A percentile compares a stretch with the other conserved stretches of the same genome.
These are phyloP conservation scores for Mangifera indica DNA, from an alignment of 345 rosid species.

Conservation along the genomic window DNA sequence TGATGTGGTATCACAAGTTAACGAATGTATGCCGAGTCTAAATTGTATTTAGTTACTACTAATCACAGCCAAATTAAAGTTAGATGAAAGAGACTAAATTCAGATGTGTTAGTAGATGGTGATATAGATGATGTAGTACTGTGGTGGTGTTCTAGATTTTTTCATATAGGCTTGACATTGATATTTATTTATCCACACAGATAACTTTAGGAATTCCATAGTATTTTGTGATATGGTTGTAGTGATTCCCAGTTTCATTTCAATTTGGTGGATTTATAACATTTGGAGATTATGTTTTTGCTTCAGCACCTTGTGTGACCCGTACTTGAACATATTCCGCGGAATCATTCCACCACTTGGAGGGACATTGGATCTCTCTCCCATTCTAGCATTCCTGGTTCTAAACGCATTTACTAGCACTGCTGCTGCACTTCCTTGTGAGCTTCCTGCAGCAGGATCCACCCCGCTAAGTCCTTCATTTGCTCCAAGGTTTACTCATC, in stretches of 20 bases:
- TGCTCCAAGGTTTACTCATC: constrained; percentile 19
- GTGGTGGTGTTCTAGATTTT: no score
- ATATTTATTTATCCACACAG: no score
- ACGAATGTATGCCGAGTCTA: no score
- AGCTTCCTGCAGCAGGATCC: constrained; percentile 49
- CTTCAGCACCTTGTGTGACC: constrained; percentile 83
- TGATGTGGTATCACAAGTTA: no score
- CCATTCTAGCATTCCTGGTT: constrained; percentile 80
- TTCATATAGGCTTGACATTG: no score
- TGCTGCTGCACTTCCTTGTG: constrained; percentile 82
- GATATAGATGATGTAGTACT: no score
- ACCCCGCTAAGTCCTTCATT: constrained; percentile 27
- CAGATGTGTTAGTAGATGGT: no score
- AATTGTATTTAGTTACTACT: no score
- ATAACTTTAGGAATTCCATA: no score
- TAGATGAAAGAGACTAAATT: no score
- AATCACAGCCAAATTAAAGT: no score
- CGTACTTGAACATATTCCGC: constrained; percentile 91
- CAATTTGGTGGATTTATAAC: neutral
- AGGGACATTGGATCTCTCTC: constrained; percentile 82
- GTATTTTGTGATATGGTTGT: neutral
- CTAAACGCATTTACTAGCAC: constrained; percentile 79
- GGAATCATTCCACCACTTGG: constrained; percentile 94
- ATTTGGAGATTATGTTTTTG: neutral
- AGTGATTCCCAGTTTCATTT: neutral